Conservation (phyloP, 2,329 filamentous ascomycete genomes). For the Fusarium secorum region DNA sequence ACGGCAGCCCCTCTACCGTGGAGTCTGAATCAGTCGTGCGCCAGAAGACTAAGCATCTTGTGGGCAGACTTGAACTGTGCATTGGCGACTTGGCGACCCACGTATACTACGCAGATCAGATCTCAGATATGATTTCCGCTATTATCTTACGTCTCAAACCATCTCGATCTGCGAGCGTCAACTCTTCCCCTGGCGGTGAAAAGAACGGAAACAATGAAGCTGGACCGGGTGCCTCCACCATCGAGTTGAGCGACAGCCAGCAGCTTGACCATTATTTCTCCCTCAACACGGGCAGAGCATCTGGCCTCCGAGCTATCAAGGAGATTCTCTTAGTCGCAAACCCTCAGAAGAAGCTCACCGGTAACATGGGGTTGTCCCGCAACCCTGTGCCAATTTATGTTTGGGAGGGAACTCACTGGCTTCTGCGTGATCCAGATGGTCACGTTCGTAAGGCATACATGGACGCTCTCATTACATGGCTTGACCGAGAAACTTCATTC, state of each 20-base stretch:
- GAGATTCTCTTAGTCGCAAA: constrained; percentile 85
- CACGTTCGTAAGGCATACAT: constrained; percentile 85
- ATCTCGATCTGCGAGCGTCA: constrained; percentile 53
- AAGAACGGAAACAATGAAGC: constrained; percentile 53
- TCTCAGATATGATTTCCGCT: constrained; percentile 89
- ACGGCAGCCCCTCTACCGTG: constrained; percentile 45
- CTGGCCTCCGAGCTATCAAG: constrained; percentile 81
- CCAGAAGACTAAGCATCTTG: constrained; percentile 67
- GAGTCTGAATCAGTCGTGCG: constrained; percentile 45
- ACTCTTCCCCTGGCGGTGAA: constrained; percentile 55
- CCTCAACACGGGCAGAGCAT: constrained; percentile 62
- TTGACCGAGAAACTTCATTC: constrained; percentile 78
- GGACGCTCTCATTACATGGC: constrained; percentile 84
- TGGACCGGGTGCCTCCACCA: constrained; percentile 44
- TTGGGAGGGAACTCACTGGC: constrained; percentile 97
- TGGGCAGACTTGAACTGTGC: constrained; percentile 77
- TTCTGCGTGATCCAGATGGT: constrained; percentile 80
- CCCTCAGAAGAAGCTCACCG: constrained; percentile 64
- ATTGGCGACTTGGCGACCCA: constrained; percentile 93
- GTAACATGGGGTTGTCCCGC: constrained; percentile 71
- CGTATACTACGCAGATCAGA: constrained; percentile 96
- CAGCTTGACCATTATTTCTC: constrained; percentile 62
- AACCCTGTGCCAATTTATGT: constrained; percentile 80
- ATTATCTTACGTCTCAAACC: constrained; percentile 83
- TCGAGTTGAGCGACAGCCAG: constrained; percentile 55